Percentiles rank a stretch among this genome's conserved stretches.
Evolutionary conservation across 2,329 filamentous ascomycete species (phyloP).

Genomic region (Mycosphaerella arachidis): DNA sequence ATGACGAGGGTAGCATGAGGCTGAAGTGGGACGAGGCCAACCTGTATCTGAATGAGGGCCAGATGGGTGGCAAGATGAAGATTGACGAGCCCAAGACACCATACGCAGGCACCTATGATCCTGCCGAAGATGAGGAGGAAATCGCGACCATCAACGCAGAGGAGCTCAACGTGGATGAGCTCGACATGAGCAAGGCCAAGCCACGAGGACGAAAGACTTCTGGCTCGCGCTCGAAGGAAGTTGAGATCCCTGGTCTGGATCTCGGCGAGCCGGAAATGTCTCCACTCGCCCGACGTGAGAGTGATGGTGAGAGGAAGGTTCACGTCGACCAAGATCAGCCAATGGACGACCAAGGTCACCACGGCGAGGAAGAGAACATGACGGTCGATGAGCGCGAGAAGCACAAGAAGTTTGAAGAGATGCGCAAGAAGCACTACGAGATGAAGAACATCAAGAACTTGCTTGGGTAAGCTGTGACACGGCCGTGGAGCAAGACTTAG

Average conservation of each 20-base stretch:
- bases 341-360: constrained; percentile 45
- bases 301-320: constrained; percentile 66
- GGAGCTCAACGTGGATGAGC: constrained; percentile 64
- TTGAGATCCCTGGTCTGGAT: constrained; percentile 87
- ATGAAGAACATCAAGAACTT: constrained; percentile 92
- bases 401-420: constrained; percentile 83
- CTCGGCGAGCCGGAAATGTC: constrained; percentile 80
- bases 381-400: constrained; percentile 75
- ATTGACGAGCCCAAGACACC: constrained; percentile 98
- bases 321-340: constrained; percentile 60
- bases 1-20: constrained; percentile 62
- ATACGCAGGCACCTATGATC: constrained; percentile 88
- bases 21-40: constrained; percentile 99
- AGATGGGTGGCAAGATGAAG: constrained; percentile 95
- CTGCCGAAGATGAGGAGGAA: constrained; percentile 81
- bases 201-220: constrained; percentile 32
- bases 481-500: constrained; percentile 1
- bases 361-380: constrained; percentile 55
- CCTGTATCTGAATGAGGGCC: constrained; percentile 92
- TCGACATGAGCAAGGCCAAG: constrained; percentile 51
- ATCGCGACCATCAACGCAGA: constrained; percentile 61
- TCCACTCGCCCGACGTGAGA: constrained; percentile 28
- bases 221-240: constrained; percentile 45
- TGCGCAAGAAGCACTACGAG: constrained; percentile 96
- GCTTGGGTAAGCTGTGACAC: constrained; percentile 58